These are phyloP conservation scores for Mortierella antarctica DNA, from an alignment of 192 early-diverging fungal genomes.

Conservation along the genomic window DNA sequence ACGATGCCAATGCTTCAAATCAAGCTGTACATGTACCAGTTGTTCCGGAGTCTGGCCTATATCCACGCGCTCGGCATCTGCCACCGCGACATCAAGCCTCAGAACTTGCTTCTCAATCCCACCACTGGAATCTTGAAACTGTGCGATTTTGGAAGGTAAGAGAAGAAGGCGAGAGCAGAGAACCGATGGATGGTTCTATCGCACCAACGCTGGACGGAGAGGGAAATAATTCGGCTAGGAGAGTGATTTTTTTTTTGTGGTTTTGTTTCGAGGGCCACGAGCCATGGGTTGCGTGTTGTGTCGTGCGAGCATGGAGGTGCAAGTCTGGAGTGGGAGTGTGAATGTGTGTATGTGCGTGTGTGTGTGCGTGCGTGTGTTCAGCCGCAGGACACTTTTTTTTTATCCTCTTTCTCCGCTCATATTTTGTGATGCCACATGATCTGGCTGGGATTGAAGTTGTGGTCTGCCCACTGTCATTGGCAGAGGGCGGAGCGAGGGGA, in stretches of 20 bases:
- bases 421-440: constrained; percentile 45
- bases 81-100: constrained; percentile 99
- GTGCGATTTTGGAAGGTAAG: constrained; percentile 93
- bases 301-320: background rate
- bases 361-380: constrained; percentile 6
- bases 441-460: constrained; percentile 47
- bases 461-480: constrained; percentile 25
- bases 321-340: background rate
- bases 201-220: constrained; percentile 1
- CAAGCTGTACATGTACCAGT: constrained; percentile 99
- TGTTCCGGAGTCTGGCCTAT: constrained; percentile 96
- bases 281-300: too few species aligned
- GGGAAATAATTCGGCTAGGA: background rate
- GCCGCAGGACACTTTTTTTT: too few species aligned
- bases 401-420: constrained; percentile 12
- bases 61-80: constrained; percentile 98
- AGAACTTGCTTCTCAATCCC: constrained; percentile 95
- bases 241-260: background rate
- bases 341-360: background rate
- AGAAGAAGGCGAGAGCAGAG: background rate
- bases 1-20: constrained; percentile 94
- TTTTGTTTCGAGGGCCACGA: background rate
- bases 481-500: background rate
- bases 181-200: background rate
- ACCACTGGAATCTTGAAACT: constrained; percentile 93